Evolutionary conservation across 768 basidiomycete genomes (phyloP).

Genomic region (Lactarius psammicola): DNA sequence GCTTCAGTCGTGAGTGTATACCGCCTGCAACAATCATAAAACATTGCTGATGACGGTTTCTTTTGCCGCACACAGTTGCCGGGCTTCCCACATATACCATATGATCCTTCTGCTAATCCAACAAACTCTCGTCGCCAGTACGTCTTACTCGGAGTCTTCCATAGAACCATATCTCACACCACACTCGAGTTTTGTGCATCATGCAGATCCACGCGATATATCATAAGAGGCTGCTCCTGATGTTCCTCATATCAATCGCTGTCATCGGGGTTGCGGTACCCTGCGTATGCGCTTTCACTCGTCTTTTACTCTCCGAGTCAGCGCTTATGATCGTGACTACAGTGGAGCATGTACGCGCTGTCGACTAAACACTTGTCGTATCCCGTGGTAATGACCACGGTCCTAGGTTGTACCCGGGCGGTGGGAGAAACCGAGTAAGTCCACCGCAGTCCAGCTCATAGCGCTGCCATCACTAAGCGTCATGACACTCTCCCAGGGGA

Average conservation of each 20-base stretch:
- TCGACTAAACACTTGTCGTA: neutral
- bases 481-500: neutral
- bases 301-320: neutral
- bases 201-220: slow-evolving; percentile 6
- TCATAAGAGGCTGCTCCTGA: neutral
- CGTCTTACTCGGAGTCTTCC: neutral
- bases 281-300: neutral
- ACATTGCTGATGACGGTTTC: neutral
- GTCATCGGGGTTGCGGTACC: neutral
- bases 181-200: neutral
- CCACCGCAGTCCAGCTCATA: neutral
- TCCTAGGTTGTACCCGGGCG: neutral
- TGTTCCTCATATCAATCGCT: neutral
- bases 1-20: neutral
- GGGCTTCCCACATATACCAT: neutral
- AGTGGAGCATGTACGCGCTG: slow-evolving; percentile 2
- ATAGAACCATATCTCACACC: too few species aligned
- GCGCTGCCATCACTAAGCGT: neutral
- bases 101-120: neutral
- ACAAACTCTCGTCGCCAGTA: neutral
- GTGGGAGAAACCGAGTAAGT: slow-evolving; percentile 7
- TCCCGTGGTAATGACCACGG: neutral
- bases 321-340: neutral
- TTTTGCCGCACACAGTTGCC: neutral
- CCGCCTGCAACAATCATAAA: neutral